Evolutionary conservation across 2,329 filamentous ascomycete genomes (phyloP).

Genomic region (Fusarium subtropicale): DNA sequence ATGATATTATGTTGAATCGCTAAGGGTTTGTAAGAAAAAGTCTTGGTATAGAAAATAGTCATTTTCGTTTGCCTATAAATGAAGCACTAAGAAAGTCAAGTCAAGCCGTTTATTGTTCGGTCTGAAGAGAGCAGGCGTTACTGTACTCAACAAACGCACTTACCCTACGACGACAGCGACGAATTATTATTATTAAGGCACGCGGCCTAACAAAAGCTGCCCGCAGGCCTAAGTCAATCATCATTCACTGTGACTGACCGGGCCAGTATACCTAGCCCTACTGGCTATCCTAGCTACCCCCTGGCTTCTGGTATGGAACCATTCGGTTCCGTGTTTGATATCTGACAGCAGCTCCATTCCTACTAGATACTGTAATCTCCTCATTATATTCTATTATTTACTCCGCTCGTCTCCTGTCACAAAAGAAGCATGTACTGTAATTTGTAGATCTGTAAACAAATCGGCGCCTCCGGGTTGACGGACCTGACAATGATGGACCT

Average conservation of each 20-base stretch:
- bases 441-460: constrained; percentile 1
- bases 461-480: constrained; percentile 7
- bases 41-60: no score
- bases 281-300: neutral
- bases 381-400: neutral
- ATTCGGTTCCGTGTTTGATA: neutral
- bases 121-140: neutral
- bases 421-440: constrained; percentile 2
- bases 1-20: no score
- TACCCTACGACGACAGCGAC: neutral
- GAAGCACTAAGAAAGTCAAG: neutral
- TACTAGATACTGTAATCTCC: neutral
- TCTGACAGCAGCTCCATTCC: neutral
- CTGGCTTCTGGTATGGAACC: neutral
- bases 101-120: neutral
- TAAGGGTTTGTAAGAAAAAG: neutral
- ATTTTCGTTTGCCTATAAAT: neutral
- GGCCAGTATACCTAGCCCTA: neutral
- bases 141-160: neutral
- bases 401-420: neutral
- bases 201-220: neutral
- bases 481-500: neutral
- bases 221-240: neutral
- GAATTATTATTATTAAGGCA: neutral
- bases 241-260: neutral